These are phyloP conservation scores for Huntiella savannae DNA, from an alignment of 2,329 filamentous ascomycete species.

Conservation along the genomic window DNA sequence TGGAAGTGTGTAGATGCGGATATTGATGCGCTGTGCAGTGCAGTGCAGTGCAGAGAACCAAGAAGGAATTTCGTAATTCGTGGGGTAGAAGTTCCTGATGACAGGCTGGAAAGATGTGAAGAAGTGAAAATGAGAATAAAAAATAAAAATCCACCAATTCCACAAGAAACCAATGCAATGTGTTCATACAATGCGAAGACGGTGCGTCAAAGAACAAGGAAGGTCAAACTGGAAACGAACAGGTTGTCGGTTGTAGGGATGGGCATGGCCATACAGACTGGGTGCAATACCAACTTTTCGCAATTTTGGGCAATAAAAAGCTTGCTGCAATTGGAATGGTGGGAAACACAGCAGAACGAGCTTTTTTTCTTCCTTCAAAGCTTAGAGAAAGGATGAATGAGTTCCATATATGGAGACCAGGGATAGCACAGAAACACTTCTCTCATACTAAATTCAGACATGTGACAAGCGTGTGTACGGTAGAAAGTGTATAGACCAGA, in stretches of 20 bases:
- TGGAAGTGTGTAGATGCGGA: no score
- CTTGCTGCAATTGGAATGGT: conserved; percentile 4
- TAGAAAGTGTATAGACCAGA: conserved; percentile 2
- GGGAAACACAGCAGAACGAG: not conserved
- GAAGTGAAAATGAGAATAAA: conserved; percentile 2
- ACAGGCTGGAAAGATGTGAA: not conserved
- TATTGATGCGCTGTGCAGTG: not conserved
- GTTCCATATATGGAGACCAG: conserved; percentile 4
- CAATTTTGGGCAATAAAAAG: not conserved
- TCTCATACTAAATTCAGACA: no score
- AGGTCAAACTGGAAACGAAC: no score
- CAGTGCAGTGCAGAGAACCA: not conserved
- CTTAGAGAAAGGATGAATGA: not conserved
- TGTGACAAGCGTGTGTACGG: not conserved
- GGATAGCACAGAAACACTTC: conserved; percentile 4
- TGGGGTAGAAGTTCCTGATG: not conserved
- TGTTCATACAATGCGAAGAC: no score
- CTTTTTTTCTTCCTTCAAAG: not conserved
- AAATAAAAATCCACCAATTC: conserved; percentile 1
- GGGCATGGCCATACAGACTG: not conserved
- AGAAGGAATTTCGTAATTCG: no score
- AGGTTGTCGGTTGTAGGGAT: not conserved
- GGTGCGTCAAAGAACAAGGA: no score
- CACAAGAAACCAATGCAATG: not conserved
- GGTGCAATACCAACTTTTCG: not conserved